Evolutionary conservation across 192 early-diverging fungal genomes (phyloP), one percentile per base, ranked within the genome.

Genomic region (Allomyces arbusculus): DNA sequence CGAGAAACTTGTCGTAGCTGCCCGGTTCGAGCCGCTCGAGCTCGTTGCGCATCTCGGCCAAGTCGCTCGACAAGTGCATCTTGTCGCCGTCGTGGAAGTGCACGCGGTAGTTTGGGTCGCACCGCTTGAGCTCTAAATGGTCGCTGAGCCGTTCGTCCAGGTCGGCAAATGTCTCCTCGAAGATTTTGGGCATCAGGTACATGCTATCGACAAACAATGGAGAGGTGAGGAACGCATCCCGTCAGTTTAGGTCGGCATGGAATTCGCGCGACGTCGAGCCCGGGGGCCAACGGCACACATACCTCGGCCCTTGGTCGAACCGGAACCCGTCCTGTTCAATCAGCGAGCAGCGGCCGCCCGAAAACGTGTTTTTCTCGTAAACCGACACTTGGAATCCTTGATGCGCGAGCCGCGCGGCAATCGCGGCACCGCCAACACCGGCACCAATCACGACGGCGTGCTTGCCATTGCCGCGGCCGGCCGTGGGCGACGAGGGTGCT

Each of bases 221-320:
- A n/a, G 26, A 28, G 26, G 2, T 4, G 2, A 28, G 26, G 26
- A 28, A 28, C 1, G 26, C 1, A 28, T 3, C 1, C 2, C 26
- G 26, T 28, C 26, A 28, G 26, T 3, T 28, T 4, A 28, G 4
- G 26, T 28, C 4, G 26, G 1, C 2, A 28, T 3, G 26, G 26
- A 28, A 28, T 28, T 28, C 26, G 26, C 26, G 26, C 26, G 26
- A 28, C 26, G 26, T 1, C 26, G 4, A 28, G 26, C 26, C 26
- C 26, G 26, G 2, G 2, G 2, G 26, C 4, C 26, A 28, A 28
- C 26, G 1, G 26, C 26, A 28, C 26, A 28, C 24, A 75, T 28
- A 68, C n/a, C 80, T 82, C 4, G 81, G 81, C 9, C 81, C 81
- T 72, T 82, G 80, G 68, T 82, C 81, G 67, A 82, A 81, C 8